A percentile compares a stretch with the other conserved stretches of the same genome.
Conservation (phyloP, 148 eudicot species). For the Amaranthus hypochondriacus region DNA sequence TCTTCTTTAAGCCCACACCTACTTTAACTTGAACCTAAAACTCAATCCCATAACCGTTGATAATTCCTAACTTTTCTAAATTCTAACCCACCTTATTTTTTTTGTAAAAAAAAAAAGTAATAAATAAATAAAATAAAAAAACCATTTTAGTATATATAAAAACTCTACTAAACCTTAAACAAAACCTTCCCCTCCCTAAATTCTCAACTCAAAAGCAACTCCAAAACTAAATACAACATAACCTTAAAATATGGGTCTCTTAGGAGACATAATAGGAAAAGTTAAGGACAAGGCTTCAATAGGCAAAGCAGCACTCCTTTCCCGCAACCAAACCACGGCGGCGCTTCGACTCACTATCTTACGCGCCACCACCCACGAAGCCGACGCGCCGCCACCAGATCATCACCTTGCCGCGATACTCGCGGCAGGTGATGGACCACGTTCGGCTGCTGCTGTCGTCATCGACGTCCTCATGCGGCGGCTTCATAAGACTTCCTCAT, state of each 20-base stretch:
- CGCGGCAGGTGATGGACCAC: constrained; percentile 48
- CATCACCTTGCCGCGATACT: constrained; percentile 49
- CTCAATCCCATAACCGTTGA: no score
- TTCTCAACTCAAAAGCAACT: no score
- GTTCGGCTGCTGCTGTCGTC: constrained; percentile 49
- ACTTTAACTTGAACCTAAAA: no score
- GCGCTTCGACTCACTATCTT: constrained; percentile 53
- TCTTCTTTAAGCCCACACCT: no score
- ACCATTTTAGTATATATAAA: no score
- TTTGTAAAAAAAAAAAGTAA: no score
- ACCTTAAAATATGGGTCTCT: constrained; percentile 14
- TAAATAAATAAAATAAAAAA: no score
- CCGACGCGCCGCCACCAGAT: constrained; percentile 39
- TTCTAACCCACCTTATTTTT: no score
- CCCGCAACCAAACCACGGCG: constrained; percentile 31
- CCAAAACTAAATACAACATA: no score
- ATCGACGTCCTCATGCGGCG: constrained; percentile 51
- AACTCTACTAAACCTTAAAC: no score
- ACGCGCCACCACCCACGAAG: constrained; percentile 59
- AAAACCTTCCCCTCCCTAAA: no score
- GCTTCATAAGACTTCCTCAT: constrained; percentile 50
- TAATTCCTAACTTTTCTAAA: no score
- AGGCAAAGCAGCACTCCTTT: constrained; percentile 47
- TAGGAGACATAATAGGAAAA: constrained; percentile 48
- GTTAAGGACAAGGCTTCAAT: constrained; percentile 59